phyloP scores from a whole-genome alignment of 805 yeast genomes.

The Kazachstania bromeliacearum region DNA sequence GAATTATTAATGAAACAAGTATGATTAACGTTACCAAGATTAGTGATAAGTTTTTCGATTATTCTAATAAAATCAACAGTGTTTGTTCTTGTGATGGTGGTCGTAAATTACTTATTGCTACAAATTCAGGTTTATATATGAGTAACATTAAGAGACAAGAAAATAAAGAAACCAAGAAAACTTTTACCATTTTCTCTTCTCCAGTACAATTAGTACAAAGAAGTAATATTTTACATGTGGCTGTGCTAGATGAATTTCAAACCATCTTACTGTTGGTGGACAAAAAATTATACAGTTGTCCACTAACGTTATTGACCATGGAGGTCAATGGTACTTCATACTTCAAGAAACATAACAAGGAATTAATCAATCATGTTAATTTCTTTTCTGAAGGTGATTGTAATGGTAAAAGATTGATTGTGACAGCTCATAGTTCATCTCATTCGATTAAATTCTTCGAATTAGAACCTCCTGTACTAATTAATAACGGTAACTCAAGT shows the following conservation, averaged over 20 bases:
- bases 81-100: slow-evolving; percentile 94
- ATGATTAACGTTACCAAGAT: slow-evolving; percentile 71
- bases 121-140: slow-evolving; percentile 83
- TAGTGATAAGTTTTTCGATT: slow-evolving; percentile 66
- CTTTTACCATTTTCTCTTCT: slow-evolving; percentile 46
- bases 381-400: slow-evolving; percentile 92
- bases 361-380: slow-evolving; percentile 76
- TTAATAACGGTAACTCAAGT: slow-evolving; percentile 20
- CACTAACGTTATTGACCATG: slow-evolving; percentile 51
- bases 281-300: slow-evolving; percentile 68
- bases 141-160: slow-evolving; percentile 49
- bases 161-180: slow-evolving; percentile 40
- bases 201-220: slow-evolving; percentile 71
- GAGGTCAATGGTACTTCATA: slow-evolving; percentile 33
- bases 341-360: slow-evolving; percentile 55
- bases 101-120: slow-evolving; percentile 78
- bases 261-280: slow-evolving; percentile 74
- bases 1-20: slow-evolving; percentile 61
- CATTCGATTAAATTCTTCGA: slow-evolving; percentile 69
- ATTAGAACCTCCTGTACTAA: slow-evolving; percentile 64
- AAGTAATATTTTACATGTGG: slow-evolving; percentile 76
- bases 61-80: slow-evolving; percentile 72
- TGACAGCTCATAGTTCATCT: slow-evolving; percentile 78
- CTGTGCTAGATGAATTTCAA: slow-evolving; percentile 84
- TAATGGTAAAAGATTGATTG: slow-evolving; percentile 76